A percentile compares a stretch with the other conserved stretches of the same genome.
Evolutionary conservation across 257 asterid genomes (phyloP).

Genomic region (Prunella vulgaris): DNA sequence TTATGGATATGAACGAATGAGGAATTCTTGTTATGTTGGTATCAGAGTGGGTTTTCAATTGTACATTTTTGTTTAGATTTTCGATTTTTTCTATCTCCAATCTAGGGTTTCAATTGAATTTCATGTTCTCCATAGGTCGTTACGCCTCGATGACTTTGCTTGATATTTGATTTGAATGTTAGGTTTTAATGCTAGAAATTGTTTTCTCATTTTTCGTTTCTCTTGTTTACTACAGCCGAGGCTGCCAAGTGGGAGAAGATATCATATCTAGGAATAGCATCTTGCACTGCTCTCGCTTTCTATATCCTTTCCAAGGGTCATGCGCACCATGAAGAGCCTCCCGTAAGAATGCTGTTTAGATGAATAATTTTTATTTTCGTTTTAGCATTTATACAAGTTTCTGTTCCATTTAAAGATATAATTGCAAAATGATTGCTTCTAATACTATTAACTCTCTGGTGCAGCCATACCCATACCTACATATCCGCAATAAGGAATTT

Average conservation of each 20-base stretch:
- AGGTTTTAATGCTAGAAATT: background rate
- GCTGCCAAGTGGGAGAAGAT: constrained; percentile 94
- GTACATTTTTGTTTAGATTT: background rate
- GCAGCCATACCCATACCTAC: constrained; percentile 73
- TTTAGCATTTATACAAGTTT: background rate
- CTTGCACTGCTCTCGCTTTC: constrained; percentile 46
- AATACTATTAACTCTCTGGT: constrained; percentile 3
- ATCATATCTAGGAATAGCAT: constrained; percentile 39
- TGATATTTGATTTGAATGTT: background rate
- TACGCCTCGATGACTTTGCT: background rate
- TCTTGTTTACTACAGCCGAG: constrained; percentile 47
- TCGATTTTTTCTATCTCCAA: background rate
- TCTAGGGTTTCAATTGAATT: constrained; percentile 22
- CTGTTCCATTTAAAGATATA: background rate
- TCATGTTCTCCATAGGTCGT: background rate
- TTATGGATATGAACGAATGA: background rate
- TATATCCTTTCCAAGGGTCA: constrained; percentile 72
- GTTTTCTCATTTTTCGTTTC: background rate
- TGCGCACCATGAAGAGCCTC: constrained; percentile 62
- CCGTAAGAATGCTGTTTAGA: constrained; percentile 42
- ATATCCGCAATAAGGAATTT: constrained; percentile 80
- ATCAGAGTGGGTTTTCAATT: background rate
- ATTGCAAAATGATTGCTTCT: background rate
- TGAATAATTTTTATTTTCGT: background rate
- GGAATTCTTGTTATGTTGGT: background rate